Conservation (phyloP, 164 flowering plant species). For the Chimonanthus praecox region DNA sequence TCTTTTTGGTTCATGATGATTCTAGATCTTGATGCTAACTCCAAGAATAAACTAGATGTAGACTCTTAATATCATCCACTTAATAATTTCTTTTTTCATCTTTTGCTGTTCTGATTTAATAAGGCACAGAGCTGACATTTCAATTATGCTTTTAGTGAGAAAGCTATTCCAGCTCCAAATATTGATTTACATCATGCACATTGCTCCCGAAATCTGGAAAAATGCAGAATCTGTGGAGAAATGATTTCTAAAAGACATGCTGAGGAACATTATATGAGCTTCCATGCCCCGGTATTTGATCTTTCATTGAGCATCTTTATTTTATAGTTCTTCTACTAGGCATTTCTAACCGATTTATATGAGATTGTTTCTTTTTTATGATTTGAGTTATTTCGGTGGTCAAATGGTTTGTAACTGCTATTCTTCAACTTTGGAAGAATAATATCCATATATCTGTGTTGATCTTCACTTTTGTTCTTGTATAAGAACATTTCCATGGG, state of each 20-base stretch:
- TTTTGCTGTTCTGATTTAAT: neutral
- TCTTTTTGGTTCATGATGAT: neutral
- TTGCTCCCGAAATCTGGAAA: constrained; percentile 86
- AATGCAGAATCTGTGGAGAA: constrained; percentile 76
- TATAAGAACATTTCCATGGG: neutral
- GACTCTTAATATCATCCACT: neutral
- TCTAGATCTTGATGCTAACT: too few relatives aligned
- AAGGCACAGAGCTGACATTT: neutral
- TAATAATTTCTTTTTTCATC: too few relatives aligned
- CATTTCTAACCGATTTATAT: neutral
- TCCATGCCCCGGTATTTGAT: constrained; percentile 77
- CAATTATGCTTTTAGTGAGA: constrained; percentile 43
- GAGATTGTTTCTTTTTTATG: neutral
- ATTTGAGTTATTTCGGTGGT: neutral
- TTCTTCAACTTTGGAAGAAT: neutral
- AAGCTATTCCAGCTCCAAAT: constrained; percentile 66
- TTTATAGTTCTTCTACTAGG: neutral
- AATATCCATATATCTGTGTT: neutral
- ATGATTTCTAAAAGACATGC: constrained; percentile 76
- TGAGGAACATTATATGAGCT: constrained; percentile 67
- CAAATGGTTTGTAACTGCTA: neutral
- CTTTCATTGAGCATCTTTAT: neutral
- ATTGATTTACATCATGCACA: constrained; percentile 78
- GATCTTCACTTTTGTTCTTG: neutral
- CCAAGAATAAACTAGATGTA: too few relatives aligned